These are phyloP conservation scores for Metschnikowia cerradonensis DNA, from an alignment of 805 yeast species.

Conservation along the genomic window DNA sequence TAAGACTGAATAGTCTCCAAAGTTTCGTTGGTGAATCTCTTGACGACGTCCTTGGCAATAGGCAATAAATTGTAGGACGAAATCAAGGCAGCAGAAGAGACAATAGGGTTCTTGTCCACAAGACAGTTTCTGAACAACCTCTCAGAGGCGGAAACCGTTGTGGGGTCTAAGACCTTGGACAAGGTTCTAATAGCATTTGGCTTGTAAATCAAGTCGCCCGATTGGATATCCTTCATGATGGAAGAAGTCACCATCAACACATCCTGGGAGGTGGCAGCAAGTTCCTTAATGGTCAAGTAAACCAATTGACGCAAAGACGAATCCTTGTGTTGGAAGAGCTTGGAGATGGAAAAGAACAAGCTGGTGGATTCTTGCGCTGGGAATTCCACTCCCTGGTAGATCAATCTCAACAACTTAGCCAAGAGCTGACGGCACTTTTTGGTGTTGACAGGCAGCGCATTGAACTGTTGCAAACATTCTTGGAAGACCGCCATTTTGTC, in stretches of 20 bases:
- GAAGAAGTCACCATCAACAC: constrained; percentile 97
- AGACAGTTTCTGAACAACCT: constrained; percentile 88
- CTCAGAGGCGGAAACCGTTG: constrained; percentile 91
- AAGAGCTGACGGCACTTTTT: constrained; percentile 79
- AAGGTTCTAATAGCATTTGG: constrained; percentile 94
- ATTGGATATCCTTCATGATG: constrained; percentile 96
- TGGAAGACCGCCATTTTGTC: constrained; percentile 98
- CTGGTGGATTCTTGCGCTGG: constrained; percentile 88
- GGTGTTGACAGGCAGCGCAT: constrained; percentile 85
- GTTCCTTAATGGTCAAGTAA: constrained; percentile 89
- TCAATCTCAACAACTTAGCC: constrained; percentile 75
- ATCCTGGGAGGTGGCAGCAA: constrained; percentile 79
- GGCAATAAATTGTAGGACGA: constrained; percentile 88
- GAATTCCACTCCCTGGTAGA: constrained; percentile 83
- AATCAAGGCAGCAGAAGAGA: constrained; percentile 90
- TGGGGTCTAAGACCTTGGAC: constrained; percentile 81
- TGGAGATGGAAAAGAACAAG: constrained; percentile 88
- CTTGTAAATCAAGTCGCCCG: constrained; percentile 77
- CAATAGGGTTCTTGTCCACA: constrained; percentile 83
- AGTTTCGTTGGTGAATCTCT: constrained; percentile 90
- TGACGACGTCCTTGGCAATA: constrained; percentile 85
- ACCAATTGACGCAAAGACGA: constrained; percentile 87
- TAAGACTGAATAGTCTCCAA: constrained; percentile 79
- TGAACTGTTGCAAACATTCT: constrained; percentile 89
- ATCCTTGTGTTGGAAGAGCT: constrained; percentile 89